Percentiles rank a stretch among this genome's conserved stretches.
These are phyloP conservation scores for Moricandia moricandioides DNA, from an alignment of 345 rosid species.

Conservation along the genomic window DNA sequence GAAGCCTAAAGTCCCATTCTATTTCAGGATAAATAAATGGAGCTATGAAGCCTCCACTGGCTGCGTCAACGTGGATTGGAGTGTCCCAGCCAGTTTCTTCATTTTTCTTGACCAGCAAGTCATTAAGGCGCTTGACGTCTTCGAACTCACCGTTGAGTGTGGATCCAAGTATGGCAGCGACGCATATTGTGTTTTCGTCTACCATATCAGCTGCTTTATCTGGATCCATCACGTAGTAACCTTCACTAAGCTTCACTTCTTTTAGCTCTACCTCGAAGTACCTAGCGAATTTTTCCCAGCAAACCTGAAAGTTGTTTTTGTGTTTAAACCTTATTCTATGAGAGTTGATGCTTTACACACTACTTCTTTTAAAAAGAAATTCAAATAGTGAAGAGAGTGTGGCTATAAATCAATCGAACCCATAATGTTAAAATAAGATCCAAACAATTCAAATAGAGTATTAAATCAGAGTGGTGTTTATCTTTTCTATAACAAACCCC, in stretches of 20 bases:
- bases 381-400: background rate
- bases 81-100: conserved; percentile 88
- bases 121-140: conserved; percentile 84
- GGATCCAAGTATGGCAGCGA: conserved; percentile 87
- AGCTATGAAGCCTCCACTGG: conserved; percentile 95
- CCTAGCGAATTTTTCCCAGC: conserved; percentile 95
- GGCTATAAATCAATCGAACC: too few relatives aligned
- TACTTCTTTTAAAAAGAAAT: background rate
- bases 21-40: conserved; percentile 88
- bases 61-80: conserved; percentile 94
- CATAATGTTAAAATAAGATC: too few relatives aligned
- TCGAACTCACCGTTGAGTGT: conserved; percentile 95
- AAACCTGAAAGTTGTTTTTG: conserved; percentile 40
- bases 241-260: conserved; percentile 83
- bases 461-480: too few relatives aligned
- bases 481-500: too few relatives aligned
- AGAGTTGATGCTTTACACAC: background rate
- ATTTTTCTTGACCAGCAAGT: conserved; percentile 65
- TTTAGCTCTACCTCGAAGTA: conserved; percentile 91
- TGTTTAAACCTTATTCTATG: background rate
- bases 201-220: conserved; percentile 86
- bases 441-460: too few relatives aligned
- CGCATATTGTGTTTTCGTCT: conserved; percentile 97
- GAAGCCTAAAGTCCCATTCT: conserved; percentile 92
- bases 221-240: conserved; percentile 96